A percentile compares a stretch with the other conserved stretches of the same genome.
Evolutionary conservation across 2,329 filamentous ascomycete genomes (phyloP).

Genomic region (Dactylellina sp.): DNA sequence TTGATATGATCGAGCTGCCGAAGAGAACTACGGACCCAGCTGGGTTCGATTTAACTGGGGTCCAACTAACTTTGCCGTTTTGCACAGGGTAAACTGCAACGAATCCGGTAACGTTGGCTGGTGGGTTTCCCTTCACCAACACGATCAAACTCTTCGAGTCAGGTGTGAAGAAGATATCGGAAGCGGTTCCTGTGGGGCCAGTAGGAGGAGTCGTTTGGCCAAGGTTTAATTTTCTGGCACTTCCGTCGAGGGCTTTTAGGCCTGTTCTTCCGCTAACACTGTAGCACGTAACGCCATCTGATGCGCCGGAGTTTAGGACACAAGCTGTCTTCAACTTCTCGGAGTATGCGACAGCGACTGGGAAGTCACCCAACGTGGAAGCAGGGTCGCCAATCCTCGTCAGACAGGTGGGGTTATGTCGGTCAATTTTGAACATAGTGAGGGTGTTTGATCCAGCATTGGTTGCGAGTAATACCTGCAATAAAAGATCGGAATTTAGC

Average conservation of each 20-base stretch:
- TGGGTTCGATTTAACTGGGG: constrained; percentile 59
- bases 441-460: constrained; percentile 70
- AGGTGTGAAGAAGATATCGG: constrained; percentile 71
- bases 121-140: constrained; percentile 72
- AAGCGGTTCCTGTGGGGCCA: constrained; percentile 72
- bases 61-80: constrained; percentile 37
- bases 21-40: constrained; percentile 71
- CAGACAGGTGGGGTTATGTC: constrained; percentile 65
- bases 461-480: constrained; percentile 67
- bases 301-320: constrained; percentile 66
- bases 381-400: constrained; percentile 65
- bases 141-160: constrained; percentile 69
- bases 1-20: constrained; percentile 67
- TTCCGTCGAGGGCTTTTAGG: constrained; percentile 65
- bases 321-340: constrained; percentile 64
- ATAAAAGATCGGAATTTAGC: constrained; percentile 12
- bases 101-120: constrained; percentile 63
- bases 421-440: constrained; percentile 67
- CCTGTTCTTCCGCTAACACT: constrained; percentile 63
- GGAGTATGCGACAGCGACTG: constrained; percentile 68
- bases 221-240: constrained; percentile 68
- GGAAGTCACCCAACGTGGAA: constrained; percentile 68
- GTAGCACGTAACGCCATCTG: constrained; percentile 66
- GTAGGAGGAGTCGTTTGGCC: constrained; percentile 71
- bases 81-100: constrained; percentile 67